Conservation (phyloP, 805 yeast genomes). For the Candida alai region DNA sequence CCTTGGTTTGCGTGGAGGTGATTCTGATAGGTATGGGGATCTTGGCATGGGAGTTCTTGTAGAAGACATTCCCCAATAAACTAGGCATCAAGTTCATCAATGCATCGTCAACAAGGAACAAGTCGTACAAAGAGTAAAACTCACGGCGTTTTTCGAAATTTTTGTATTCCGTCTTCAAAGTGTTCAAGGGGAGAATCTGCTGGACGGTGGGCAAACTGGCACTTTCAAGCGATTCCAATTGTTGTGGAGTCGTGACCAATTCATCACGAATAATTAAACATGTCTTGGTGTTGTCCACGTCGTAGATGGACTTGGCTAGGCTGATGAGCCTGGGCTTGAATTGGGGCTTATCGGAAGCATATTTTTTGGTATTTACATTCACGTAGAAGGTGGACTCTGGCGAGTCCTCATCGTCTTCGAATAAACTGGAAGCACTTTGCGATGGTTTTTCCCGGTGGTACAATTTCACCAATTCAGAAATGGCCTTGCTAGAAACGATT, state of each 20-base stretch:
- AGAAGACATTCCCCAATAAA: slow-evolving; percentile 77
- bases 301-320: slow-evolving; percentile 45
- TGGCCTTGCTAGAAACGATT: slow-evolving; percentile 42
- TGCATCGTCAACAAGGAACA: slow-evolving; percentile 83
- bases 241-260: slow-evolving; percentile 40
- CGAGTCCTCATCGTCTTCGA: slow-evolving; percentile 45
- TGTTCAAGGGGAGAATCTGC: slow-evolving; percentile 64
- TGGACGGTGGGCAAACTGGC: slow-evolving; percentile 42
- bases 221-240: slow-evolving; percentile 44
- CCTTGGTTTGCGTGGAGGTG: slow-evolving; percentile 22
- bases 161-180: slow-evolving; percentile 80
- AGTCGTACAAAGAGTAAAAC: slow-evolving; percentile 61
- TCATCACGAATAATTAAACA: slow-evolving; percentile 71
- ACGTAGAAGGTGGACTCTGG: slow-evolving; percentile 54
- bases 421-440: slow-evolving; percentile 44
- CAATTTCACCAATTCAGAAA: slow-evolving; percentile 64
- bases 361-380: slow-evolving; percentile 62
- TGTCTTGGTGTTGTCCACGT: slow-evolving; percentile 47
- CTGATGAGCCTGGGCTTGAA: slow-evolving; percentile 52
- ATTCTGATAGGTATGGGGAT: slow-evolving; percentile 46
- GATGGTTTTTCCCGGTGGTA: slow-evolving; percentile 31
- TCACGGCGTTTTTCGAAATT: slow-evolving; percentile 85
- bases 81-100: slow-evolving; percentile 78
- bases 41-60: slow-evolving; percentile 45
- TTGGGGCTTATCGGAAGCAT: slow-evolving; percentile 54